Percentiles rank a stretch among this genome's conserved stretches.
phyloP scores from a whole-genome alignment of 108 stramenopile genomes.

The Conticribra weissflogii region DNA sequence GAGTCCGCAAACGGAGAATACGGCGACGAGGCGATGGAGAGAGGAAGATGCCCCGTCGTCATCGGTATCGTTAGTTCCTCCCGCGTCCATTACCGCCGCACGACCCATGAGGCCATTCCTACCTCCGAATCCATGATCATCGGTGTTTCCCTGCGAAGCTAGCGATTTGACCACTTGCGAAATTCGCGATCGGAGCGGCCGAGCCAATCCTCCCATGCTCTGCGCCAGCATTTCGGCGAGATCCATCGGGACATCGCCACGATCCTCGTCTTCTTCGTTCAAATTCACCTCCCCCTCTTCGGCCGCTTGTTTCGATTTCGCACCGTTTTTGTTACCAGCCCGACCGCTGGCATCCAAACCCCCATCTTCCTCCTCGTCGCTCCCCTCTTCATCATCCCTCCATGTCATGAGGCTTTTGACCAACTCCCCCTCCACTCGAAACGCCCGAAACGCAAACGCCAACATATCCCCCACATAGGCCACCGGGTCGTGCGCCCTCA shows the following conservation, averaged over 20 bases:
- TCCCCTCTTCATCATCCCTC: constrained; percentile 24
- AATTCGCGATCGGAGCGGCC: constrained; percentile 83
- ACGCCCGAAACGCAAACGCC: constrained; percentile 80
- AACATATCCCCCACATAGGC: constrained; percentile 88
- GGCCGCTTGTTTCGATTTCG: neutral
- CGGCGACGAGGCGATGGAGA: constrained; percentile 57
- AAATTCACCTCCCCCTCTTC: neutral
- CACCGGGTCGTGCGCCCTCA: constrained; percentile 88
- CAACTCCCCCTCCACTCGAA: constrained; percentile 82
- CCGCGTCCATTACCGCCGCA: constrained; percentile 19
- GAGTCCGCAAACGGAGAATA: constrained; percentile 82
- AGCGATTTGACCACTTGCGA: constrained; percentile 71
- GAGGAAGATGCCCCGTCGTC: constrained; percentile 68
- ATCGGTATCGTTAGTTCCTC: constrained; percentile 47
- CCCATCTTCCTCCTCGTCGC: constrained; percentile 18
- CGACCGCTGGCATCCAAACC: neutral
- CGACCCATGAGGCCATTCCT: no score
- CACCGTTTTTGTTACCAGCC: neutral
- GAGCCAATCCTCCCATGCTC: constrained; percentile 80
- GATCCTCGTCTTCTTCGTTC: constrained; percentile 14
- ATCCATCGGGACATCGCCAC: constrained; percentile 50
- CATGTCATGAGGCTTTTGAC: constrained; percentile 55
- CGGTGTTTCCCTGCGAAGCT: constrained; percentile 52
- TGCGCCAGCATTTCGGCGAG: constrained; percentile 63
- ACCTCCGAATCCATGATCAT: constrained; percentile 31